These are phyloP conservation scores for Rhodotorula sp. DNA, from an alignment of 1,284 basidiomycete species.

Conservation along the genomic window DNA sequence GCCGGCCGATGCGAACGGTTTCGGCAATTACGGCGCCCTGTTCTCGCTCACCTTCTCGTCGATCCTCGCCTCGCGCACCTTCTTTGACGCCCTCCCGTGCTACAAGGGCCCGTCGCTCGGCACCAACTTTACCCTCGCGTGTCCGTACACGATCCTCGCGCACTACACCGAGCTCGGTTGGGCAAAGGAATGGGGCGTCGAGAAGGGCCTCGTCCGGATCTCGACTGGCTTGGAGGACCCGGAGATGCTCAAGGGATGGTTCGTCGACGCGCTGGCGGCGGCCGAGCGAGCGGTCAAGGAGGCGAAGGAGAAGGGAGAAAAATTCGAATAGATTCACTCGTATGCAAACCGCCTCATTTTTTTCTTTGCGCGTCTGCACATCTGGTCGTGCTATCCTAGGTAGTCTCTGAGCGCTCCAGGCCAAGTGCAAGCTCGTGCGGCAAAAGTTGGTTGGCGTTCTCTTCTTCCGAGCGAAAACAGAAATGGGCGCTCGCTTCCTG, in stretches of 20 bases:
- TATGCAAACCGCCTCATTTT: background rate
- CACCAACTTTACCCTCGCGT: conserved; percentile 93
- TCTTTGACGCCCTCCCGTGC: conserved; percentile 81
- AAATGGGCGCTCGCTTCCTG: background rate
- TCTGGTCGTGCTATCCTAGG: background rate
- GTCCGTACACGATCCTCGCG: conserved; percentile 89
- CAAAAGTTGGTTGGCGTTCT: too few relatives aligned
- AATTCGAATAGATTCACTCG: background rate
- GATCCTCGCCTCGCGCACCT: conserved; percentile 66
- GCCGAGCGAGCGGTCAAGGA: conserved; percentile 57
- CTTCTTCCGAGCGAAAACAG: too few relatives aligned
- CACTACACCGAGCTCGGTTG: conserved; percentile 91
- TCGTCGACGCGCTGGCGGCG: conserved; percentile 66
- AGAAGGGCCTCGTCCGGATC: conserved; percentile 77
- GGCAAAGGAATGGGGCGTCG: conserved; percentile 85
- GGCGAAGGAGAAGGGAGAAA: conserved; percentile 20
- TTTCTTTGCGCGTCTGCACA: background rate
- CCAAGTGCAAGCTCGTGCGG: too few relatives aligned
- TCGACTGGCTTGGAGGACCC: conserved; percentile 86
- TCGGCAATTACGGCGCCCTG: conserved; percentile 76
- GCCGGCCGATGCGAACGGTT: conserved; percentile 35
- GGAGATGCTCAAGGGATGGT: conserved; percentile 62
- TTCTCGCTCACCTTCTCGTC: conserved; percentile 87
- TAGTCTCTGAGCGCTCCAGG: too few relatives aligned
- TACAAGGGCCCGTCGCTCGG: conserved; percentile 92